Evolutionary conservation across 2,329 filamentous ascomycete species (phyloP).

Genomic region (Epichloe gansuensis): DNA sequence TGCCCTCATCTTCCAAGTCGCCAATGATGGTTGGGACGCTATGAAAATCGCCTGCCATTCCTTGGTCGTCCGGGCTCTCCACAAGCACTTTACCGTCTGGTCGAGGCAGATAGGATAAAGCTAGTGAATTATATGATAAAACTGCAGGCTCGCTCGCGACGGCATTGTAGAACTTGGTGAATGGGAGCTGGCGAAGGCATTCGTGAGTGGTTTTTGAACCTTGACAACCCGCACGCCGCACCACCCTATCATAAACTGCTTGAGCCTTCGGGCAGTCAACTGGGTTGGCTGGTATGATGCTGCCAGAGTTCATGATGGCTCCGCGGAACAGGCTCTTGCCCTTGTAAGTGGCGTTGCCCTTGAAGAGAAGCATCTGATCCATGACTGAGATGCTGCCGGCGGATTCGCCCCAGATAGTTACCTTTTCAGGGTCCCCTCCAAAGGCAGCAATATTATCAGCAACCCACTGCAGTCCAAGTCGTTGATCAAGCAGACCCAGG

Average conservation of each 20-base stretch:
- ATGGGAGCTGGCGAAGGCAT: conserved; percentile 27
- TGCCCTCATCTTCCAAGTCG: conserved; percentile 1
- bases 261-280: neutral
- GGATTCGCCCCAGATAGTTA: conserved; percentile 48
- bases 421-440: conserved; percentile 47
- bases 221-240: neutral
- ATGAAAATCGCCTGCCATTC: conserved; percentile 47
- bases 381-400: conserved; percentile 44
- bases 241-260: neutral
- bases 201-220: conserved; percentile 26
- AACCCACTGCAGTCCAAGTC: conserved; percentile 45
- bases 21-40: conserved; percentile 11
- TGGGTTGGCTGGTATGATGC: conserved; percentile 33
- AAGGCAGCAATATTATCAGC: conserved; percentile 49
- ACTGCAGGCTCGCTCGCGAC: conserved; percentile 8
- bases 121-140: neutral
- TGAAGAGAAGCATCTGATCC: conserved; percentile 37
- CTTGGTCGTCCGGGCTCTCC: conserved; percentile 13
- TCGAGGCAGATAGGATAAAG: neutral
- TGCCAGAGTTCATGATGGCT: conserved; percentile 4
- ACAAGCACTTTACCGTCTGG: conserved; percentile 18
- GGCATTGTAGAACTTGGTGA: conserved; percentile 34
- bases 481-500: conserved; percentile 44
- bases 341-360: conserved; percentile 41
- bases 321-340: conserved; percentile 1